Conservation (phyloP, 805 yeast species). For the Hanseniaspora taiwanica region DNA sequence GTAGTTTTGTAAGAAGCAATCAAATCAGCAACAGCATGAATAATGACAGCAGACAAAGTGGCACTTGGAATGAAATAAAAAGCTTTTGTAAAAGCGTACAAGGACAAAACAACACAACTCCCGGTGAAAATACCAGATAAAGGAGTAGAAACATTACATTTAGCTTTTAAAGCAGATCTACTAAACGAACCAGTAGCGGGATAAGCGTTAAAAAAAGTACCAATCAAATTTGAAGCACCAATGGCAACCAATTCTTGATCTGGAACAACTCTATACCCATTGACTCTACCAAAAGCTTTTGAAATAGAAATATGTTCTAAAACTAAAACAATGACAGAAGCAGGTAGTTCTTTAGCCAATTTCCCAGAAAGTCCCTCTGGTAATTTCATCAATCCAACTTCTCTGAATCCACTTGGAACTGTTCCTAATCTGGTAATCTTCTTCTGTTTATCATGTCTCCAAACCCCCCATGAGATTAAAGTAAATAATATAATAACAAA, state of each 20-base stretch:
- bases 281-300: constrained; percentile 84
- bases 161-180: constrained; percentile 85
- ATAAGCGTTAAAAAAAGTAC: constrained; percentile 85
- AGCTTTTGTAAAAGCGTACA: constrained; percentile 70
- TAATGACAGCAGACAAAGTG: constrained; percentile 72
- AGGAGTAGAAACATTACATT: constrained; percentile 92
- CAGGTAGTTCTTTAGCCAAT: constrained; percentile 72
- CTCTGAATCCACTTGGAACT: constrained; percentile 71
- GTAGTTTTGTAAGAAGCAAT: constrained; percentile 57
- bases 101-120: constrained; percentile 72
- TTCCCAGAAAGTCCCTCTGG: constrained; percentile 45
- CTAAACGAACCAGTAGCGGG: constrained; percentile 96
- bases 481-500: constrained; percentile 73
- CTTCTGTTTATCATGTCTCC: constrained; percentile 34
- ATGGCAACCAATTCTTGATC: constrained; percentile 91
- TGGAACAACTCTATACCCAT: constrained; percentile 81
- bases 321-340: constrained; percentile 67
- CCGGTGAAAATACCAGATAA: constrained; percentile 87
- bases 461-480: constrained; percentile 66
- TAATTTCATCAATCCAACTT: constrained; percentile 59
- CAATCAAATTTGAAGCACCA: constrained; percentile 81
- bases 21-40: constrained; percentile 86
- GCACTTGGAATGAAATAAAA: constrained; percentile 89
- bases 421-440: constrained; percentile 50
- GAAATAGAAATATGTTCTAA: constrained; percentile 90